These are phyloP conservation scores for Rhodofomes roseus DNA, from an alignment of 1,284 basidiomycete species.

Conservation along the genomic window DNA sequence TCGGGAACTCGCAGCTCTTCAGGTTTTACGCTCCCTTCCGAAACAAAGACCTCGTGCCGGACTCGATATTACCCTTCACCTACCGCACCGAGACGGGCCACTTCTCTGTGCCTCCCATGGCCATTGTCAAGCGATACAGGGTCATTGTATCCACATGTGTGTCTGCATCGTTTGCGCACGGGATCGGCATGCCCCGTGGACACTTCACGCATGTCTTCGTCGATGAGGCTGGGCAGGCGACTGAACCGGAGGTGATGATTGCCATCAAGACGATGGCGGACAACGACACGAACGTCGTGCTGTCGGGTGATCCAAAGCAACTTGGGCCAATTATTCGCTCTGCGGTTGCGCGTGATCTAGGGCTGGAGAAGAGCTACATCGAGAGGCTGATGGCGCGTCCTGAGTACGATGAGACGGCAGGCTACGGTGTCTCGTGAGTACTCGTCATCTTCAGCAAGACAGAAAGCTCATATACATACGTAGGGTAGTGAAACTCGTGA, in stretches of 20 bases:
- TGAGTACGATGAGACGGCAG: slow-evolving; percentile 36
- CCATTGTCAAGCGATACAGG: slow-evolving; percentile 39
- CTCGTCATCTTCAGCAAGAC: not conserved
- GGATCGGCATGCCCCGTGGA: slow-evolving; percentile 52
- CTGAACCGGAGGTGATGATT: slow-evolving; percentile 55
- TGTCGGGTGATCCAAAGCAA: slow-evolving; percentile 57
- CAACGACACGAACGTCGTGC: slow-evolving; percentile 41
- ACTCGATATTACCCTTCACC: slow-evolving; percentile 38
- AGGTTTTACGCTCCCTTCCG: slow-evolving; percentile 62
- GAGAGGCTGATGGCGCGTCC: slow-evolving; percentile 46
- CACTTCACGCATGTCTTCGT: slow-evolving; percentile 63
- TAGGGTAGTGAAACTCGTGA: slow-evolving; percentile 56
- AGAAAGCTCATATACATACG: not conserved
- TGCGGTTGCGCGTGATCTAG: slow-evolving; percentile 38
- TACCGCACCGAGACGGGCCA: slow-evolving; percentile 23
- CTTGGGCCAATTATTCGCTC: slow-evolving; percentile 53
- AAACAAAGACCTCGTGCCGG: slow-evolving; percentile 37
- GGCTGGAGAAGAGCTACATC: slow-evolving; percentile 47
- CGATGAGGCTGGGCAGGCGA: slow-evolving; percentile 65
- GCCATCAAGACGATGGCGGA: slow-evolving; percentile 47
- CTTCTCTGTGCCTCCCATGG: slow-evolving; percentile 43
- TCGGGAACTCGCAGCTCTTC: slow-evolving; percentile 43
- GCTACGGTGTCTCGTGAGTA: slow-evolving; percentile 35
- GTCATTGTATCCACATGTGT: slow-evolving; percentile 61
- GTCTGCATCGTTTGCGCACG: slow-evolving; percentile 51